Evolutionary conservation across 2,329 filamentous ascomycete species (phyloP).

Genomic region (Aspergillus sp.): DNA sequence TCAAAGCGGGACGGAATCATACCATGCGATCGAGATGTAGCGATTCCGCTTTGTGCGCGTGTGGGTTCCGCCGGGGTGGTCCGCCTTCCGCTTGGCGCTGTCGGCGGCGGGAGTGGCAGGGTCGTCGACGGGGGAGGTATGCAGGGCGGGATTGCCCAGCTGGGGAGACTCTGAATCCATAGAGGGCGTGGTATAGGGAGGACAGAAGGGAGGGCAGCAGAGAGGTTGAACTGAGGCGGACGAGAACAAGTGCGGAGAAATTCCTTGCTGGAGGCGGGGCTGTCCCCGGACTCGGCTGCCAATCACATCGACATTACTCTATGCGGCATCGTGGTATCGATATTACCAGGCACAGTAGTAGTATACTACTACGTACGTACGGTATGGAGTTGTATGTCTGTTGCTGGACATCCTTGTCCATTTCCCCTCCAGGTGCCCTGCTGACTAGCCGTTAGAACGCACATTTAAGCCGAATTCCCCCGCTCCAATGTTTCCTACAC

Average conservation of each 20-base stretch:
- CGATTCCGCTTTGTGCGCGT: slow-evolving; percentile 55
- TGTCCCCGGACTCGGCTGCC: slow-evolving; percentile 23
- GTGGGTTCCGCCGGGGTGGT: slow-evolving; percentile 37
- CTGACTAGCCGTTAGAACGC: too few species aligned
- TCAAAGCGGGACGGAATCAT: slow-evolving; percentile 17
- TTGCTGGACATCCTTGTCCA: too few species aligned
- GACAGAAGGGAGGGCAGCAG: slow-evolving; percentile 1
- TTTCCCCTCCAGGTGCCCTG: too few species aligned
- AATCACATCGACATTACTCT: too few species aligned
- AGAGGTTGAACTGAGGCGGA: slow-evolving; percentile 7
- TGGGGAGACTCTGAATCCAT: slow-evolving; percentile 30
- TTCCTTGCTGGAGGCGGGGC: slow-evolving; percentile 22
- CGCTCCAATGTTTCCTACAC: too few species aligned
- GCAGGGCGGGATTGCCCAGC: slow-evolving; percentile 17
- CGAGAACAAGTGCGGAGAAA: slow-evolving; percentile 24
- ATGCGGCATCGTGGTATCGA: too few species aligned
- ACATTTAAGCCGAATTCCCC: too few species aligned
- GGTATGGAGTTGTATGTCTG: too few species aligned
- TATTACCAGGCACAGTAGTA: too few species aligned
- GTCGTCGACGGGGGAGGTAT: slow-evolving; percentile 15
- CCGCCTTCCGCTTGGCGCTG: slow-evolving; percentile 33
- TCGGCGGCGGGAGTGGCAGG: slow-evolving; percentile 15
- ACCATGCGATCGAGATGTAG: slow-evolving; percentile 60
- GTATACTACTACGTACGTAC: too few species aligned
- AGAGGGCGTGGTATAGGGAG: slow-evolving; percentile 1